A percentile compares a stretch with the other conserved stretches of the same genome.
Evolutionary conservation across 2,329 filamentous ascomycete genomes (phyloP).

Genomic region (Aspergillus costaricaensis): DNA sequence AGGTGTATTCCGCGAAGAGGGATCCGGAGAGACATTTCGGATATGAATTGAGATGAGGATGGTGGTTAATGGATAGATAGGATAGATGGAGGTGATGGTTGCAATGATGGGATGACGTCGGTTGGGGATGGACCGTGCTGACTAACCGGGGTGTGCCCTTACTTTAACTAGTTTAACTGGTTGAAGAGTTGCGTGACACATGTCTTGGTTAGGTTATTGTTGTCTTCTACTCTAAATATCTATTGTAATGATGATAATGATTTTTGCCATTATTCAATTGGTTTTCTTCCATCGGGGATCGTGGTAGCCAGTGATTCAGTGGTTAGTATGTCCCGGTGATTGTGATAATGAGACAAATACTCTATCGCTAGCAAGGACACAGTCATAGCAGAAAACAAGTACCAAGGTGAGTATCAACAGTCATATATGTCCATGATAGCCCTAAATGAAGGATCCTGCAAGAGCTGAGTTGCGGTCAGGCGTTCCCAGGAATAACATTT

Average conservation of each 20-base stretch:
- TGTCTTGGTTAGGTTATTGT: no score
- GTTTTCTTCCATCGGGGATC: no score
- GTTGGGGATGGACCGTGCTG: no score
- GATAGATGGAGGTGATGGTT: not conserved
- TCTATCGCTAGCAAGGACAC: not conserved
- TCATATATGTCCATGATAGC: slow-evolving; percentile 32
- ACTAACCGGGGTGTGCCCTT: no score
- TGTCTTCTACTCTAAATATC: no score
- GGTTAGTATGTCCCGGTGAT: no score
- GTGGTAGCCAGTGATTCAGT: no score
- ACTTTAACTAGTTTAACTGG: no score
- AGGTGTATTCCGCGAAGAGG: not conserved
- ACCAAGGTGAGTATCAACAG: slow-evolving; percentile 18
- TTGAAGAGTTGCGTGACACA: no score
- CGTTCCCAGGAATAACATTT: slow-evolving; percentile 20
- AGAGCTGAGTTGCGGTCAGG: slow-evolving; percentile 28
- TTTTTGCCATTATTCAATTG: no score
- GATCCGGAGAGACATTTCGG: not conserved
- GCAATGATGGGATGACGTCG: not conserved
- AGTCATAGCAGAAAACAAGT: not conserved
- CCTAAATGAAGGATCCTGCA: slow-evolving; percentile 31
- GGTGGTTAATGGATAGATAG: not conserved
- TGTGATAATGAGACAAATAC: no score
- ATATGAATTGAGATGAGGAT: not conserved
- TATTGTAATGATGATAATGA: no score